Evolutionary conservation across 192 early-diverging fungal genomes (phyloP).

Genomic region (Coemansia sp.): DNA sequence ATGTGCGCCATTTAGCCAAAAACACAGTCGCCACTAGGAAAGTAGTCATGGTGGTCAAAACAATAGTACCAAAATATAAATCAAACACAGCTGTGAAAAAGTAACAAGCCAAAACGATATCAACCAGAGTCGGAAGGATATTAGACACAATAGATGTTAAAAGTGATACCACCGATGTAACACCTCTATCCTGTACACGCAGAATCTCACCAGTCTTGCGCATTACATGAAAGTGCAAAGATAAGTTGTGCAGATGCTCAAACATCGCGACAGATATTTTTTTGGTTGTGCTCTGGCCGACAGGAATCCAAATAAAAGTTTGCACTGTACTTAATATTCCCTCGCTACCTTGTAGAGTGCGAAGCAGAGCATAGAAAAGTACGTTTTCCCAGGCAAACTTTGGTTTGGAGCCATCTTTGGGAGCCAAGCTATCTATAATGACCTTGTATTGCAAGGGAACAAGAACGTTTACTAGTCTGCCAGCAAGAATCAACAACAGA

Average conservation of each 20-base stretch:
- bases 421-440: slow-evolving; percentile 69
- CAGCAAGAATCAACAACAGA: slow-evolving; percentile 60
- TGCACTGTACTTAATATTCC: slow-evolving; percentile 77
- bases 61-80: slow-evolving; percentile 74
- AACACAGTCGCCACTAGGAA: slow-evolving; percentile 80
- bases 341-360: slow-evolving; percentile 54
- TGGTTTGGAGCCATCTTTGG: slow-evolving; percentile 38
- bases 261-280: slow-evolving; percentile 90
- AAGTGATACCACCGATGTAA: slow-evolving; percentile 64
- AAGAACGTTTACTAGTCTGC: slow-evolving; percentile 75
- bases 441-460: slow-evolving; percentile 80
- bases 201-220: slow-evolving; percentile 95
- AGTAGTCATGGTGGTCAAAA: slow-evolving; percentile 80
- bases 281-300: slow-evolving; percentile 89
- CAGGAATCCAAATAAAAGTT: slow-evolving; percentile 88
- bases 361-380: slow-evolving; percentile 34
- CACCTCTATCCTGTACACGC: slow-evolving; percentile 68
- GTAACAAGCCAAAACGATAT: slow-evolving; percentile 79
- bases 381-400: slow-evolving; percentile 50
- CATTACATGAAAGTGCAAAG: slow-evolving; percentile 87
- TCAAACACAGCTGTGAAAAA: slow-evolving; percentile 67
- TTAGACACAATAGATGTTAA: slow-evolving; percentile 85
- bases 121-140: slow-evolving; percentile 82
- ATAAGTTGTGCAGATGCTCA: slow-evolving; percentile 82
- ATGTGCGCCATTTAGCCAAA: slow-evolving; percentile 85